Conservation (phyloP, 352 stramenopile species). For the Phytophthora fragariaefolia region DNA sequence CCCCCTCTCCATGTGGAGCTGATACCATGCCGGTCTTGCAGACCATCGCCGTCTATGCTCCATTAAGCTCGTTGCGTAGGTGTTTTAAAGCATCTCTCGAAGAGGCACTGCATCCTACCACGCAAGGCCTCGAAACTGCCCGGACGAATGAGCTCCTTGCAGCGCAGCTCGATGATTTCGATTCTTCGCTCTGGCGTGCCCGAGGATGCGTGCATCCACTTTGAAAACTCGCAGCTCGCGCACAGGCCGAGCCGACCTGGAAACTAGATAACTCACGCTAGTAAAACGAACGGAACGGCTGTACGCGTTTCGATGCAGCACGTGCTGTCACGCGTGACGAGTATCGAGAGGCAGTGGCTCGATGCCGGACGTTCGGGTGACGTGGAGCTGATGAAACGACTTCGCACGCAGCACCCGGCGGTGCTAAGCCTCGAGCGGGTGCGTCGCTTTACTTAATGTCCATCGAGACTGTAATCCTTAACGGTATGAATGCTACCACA, state of each 20-base stretch:
- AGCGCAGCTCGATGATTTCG: background rate
- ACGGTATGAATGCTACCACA: background rate
- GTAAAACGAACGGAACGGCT: background rate
- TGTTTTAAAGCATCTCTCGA: no score
- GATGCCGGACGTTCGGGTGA: slow-evolving; percentile 5
- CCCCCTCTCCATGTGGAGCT: no score
- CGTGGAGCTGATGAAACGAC: slow-evolving; percentile 15
- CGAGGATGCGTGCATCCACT: background rate
- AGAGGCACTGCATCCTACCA: background rate
- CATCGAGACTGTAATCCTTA: no score
- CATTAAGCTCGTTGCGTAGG: no score
- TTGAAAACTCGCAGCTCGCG: background rate
- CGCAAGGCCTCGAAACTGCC: background rate
- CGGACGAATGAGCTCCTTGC: no score
- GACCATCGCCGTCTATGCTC: no score
- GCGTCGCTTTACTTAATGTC: background rate
- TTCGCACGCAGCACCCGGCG: slow-evolving; percentile 5
- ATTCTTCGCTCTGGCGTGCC: background rate
- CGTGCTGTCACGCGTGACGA: background rate
- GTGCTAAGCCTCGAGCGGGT: slow-evolving; percentile 10
- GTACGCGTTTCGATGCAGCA: background rate
- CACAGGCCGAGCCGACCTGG: background rate
- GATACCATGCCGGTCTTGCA: no score
- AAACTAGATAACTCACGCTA: background rate
- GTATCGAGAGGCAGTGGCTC: slow-evolving; percentile 10